These are phyloP conservation scores for Tilletia indica DNA, from an alignment of 1,284 basidiomycete species.

Conservation along the genomic window DNA sequence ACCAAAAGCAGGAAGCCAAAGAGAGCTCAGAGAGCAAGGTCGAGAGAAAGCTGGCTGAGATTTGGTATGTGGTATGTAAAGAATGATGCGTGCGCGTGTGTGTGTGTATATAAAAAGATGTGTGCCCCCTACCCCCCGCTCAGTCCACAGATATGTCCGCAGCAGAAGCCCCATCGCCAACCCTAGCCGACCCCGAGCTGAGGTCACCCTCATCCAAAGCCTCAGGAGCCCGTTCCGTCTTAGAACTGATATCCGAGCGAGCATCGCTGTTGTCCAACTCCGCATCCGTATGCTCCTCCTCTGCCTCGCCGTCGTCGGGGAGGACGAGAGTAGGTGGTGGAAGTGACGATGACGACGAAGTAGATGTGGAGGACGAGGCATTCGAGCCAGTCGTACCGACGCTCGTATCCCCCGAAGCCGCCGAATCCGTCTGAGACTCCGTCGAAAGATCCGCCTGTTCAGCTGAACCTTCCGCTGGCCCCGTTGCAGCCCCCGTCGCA, in stretches of 20 bases:
- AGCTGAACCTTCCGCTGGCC: neutral
- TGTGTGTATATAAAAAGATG: no score
- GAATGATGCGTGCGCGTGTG: no score
- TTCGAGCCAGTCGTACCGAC: neutral
- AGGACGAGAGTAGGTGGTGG: neutral
- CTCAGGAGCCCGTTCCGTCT: neutral
- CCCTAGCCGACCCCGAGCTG: no score
- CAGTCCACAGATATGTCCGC: no score
- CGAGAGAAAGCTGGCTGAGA: no score
- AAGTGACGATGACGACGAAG: neutral
- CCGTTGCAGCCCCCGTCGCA: neutral
- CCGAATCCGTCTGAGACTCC: neutral
- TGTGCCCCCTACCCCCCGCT: no score
- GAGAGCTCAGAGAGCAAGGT: no score
- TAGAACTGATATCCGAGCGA: slow-evolving; percentile 5
- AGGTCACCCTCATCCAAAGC: no score
- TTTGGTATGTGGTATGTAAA: no score
- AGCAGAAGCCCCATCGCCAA: no score
- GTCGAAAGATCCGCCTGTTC: neutral
- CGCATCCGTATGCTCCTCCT: neutral
- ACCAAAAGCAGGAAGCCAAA: no score
- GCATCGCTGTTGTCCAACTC: neutral
- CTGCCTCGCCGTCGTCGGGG: neutral
- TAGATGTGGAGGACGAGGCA: neutral
- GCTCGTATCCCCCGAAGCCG: no score